Base-by-base conservation (phyloP, 768 basidiomycete genomes). In the Kwoniella bestiolae region DNA sequence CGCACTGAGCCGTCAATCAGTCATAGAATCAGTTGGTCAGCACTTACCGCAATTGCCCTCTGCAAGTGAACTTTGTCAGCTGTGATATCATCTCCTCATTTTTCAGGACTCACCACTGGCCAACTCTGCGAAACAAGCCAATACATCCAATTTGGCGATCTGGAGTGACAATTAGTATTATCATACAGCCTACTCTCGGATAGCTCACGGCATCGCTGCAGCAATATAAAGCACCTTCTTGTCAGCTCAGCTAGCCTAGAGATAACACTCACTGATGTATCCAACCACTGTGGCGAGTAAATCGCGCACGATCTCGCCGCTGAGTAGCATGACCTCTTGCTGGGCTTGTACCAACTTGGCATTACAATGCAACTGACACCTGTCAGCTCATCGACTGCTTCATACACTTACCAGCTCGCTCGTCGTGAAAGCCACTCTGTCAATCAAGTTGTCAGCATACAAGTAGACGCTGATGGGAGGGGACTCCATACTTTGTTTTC, bases 71-170 rank as follows among this genome's bases (percentile, higher is more conserved):
- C 25, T 31, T 18, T 35, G 44, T 16, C 35, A 45, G 14, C 7
- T n/a, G n/a, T n/a, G n/a, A n/a, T n/a, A n/a, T n/a, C n/a, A n/a
- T n/a, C n/a, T n/a, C n/a, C n/a, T n/a, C n/a, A n/a, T n/a, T n/a
- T 9, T 1, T 34, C 25, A 29, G 18, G 5, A 56, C 89, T 73
- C 76, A 93, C 92, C 84, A 53, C 91, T 91, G 3, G 93, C 88
- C 9, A 85, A 82, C 77, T 93, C 89, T 0, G 94, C 89, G 77
- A 94, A 95, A 4, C 91, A 88, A 86, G 90, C 90, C 2, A 98
- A 81, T 84, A 98, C 89, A 75, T 99, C 96, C 1, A 95, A 81
- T 60, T 93, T 82, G 0, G 94, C 92, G 21, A 96, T 85, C 92
- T 93, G 58, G 1, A 11, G 5, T 18, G 5, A 41, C 12, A 5